Percentiles rank a stretch among this genome's conserved stretches.
phyloP scores from a whole-genome alignment of 2,329 filamentous ascomycete genomes.

The Ascochyta pisi region DNA sequence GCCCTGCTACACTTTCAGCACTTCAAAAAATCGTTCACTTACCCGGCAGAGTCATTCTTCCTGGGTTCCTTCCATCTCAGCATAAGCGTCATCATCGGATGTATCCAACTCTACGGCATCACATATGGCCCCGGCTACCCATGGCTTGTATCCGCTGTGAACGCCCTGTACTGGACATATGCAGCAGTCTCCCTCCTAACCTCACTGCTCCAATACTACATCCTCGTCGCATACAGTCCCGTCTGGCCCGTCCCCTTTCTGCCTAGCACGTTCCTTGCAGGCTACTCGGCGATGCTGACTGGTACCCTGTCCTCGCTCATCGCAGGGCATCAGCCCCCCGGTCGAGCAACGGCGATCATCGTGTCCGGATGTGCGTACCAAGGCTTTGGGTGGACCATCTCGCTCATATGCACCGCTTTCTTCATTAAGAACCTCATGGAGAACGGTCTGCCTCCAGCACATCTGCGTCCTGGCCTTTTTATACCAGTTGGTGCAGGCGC shows the following conservation, averaged over 20 bases:
- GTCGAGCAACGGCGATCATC: constrained; percentile 65
- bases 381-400: constrained; percentile 70
- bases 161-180: constrained; percentile 53
- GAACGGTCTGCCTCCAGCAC: constrained; percentile 64
- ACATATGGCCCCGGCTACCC: constrained; percentile 39
- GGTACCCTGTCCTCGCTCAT: constrained; percentile 73
- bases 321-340: constrained; percentile 62
- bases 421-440: constrained; percentile 72
- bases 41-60: constrained; percentile 58
- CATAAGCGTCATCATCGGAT: constrained; percentile 47
- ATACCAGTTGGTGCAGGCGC: constrained; percentile 74
- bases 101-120: constrained; percentile 44
- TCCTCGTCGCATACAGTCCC: constrained; percentile 64
- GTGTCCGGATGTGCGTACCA: constrained; percentile 71
- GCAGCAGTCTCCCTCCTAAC: constrained; percentile 44
- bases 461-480: constrained; percentile 72
- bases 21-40: constrained; percentile 52
- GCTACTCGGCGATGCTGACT: constrained; percentile 71
- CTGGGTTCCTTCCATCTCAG: constrained; percentile 50
- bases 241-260: constrained; percentile 69
- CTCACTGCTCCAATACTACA: constrained; percentile 60
- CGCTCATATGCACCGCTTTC: constrained; percentile 71
- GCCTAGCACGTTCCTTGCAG: constrained; percentile 73
- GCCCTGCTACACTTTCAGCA: constrained; percentile 51
- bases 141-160: constrained; percentile 46